phyloP scores from a whole-genome alignment of 805 yeast species.

The Wickerhamomyces rabaulensis region DNA sequence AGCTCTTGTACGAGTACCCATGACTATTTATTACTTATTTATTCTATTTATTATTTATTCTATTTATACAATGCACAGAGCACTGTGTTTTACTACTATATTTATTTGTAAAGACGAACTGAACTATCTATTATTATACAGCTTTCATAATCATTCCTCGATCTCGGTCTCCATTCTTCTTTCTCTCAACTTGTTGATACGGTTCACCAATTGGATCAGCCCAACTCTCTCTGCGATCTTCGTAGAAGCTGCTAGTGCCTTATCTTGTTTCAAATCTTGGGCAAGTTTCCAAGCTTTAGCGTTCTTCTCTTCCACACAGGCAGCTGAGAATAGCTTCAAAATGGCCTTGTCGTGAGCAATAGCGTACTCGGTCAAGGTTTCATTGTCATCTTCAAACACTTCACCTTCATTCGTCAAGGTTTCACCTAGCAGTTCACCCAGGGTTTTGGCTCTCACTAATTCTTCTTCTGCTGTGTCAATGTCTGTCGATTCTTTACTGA shows the following conservation, averaged over 20 bases:
- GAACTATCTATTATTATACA: neutral
- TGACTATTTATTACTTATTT: conserved; percentile 1
- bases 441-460: conserved; percentile 51
- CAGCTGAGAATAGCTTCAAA: conserved; percentile 66
- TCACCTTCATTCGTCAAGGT: conserved; percentile 42
- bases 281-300: conserved; percentile 69
- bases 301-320: conserved; percentile 62
- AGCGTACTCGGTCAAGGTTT: conserved; percentile 47
- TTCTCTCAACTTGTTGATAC: conserved; percentile 51
- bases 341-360: conserved; percentile 68
- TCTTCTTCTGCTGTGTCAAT: conserved; percentile 51
- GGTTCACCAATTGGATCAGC: conserved; percentile 44
- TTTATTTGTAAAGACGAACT: neutral
- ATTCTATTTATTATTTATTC: conserved; percentile 3
- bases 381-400: conserved; percentile 40
- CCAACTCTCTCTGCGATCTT: conserved; percentile 78
- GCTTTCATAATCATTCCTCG: neutral
- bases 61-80: neutral
- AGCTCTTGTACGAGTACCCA: neutral
- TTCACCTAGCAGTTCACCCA: conserved; percentile 60
- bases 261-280: conserved; percentile 63
- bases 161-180: conserved; percentile 31
- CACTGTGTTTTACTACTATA: neutral
- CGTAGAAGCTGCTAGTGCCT: conserved; percentile 77
- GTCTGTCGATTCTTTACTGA: conserved; percentile 25